These are phyloP conservation scores for Nicotiana undulata DNA, from an alignment of 257 asterid species.

Conservation along the genomic window DNA sequence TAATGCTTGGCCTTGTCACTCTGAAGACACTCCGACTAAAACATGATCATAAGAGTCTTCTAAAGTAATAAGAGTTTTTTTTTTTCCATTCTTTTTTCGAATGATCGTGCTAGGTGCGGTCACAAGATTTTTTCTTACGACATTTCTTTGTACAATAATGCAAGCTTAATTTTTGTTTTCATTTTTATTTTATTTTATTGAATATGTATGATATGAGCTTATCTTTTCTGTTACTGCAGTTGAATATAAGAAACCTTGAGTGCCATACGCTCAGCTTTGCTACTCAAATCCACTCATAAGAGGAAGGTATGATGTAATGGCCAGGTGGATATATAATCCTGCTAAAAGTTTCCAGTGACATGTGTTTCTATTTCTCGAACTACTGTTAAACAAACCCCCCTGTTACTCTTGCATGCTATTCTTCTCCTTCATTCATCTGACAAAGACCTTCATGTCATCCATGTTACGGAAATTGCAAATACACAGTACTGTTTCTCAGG, in stretches of 20 bases:
- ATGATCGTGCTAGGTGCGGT: background rate
- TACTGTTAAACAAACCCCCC: background rate
- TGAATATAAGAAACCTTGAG: conserved; percentile 87
- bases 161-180: background rate
- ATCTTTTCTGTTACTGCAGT: conserved; percentile 40
- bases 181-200: background rate
- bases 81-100: background rate
- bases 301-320: conserved; percentile 12
- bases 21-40: background rate
- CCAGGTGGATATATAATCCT: background rate
- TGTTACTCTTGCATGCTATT: background rate
- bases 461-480: background rate
- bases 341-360: background rate
- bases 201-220: background rate
- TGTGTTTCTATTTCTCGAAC: background rate
- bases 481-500: background rate
- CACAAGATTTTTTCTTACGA: background rate
- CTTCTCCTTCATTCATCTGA: background rate
- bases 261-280: conserved; percentile 79
- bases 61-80: background rate
- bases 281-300: conserved; percentile 40
- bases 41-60: background rate
- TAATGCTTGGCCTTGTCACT: background rate
- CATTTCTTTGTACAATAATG: conserved; percentile 3
- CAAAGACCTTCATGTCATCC: conserved; percentile 1